Evolutionary conservation across 2,329 filamentous ascomycete genomes (phyloP), one percentile per base, ranked within the genome.

Genomic region (Colletotrichum sidae): DNA sequence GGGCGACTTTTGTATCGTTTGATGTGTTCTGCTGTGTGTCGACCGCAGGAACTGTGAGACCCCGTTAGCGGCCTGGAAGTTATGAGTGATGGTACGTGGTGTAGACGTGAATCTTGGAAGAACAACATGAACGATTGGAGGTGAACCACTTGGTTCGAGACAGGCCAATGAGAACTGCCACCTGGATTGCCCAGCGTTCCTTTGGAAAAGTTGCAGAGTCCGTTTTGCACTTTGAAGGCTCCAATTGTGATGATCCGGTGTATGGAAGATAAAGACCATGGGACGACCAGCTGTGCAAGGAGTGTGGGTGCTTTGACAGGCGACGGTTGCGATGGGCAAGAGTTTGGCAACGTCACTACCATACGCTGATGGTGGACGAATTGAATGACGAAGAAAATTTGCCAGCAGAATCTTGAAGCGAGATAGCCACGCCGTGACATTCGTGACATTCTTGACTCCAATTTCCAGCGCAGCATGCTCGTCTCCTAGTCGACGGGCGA

Each of bases 31-130:
- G 47, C 37, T 39, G 11, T 39, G 11, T 60, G 33, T 46, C 25
- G 53, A 46, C 37, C 51, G 38, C 38, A 58, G 33, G 59, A 52
- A 57, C 63, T 66, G 52, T 61, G 38, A 66, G 25, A 39, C 47
- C 42, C 25, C 39, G 63, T 66, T 47, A 66, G 63, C 63, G 50
- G 15, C 57, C 52, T 44, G 47, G 42, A 62, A 47, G 47, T 39
- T 25, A 25, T 17, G 33, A 50, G 46, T 17, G 15, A 44, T 44
- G 34, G 25, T 25, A n/a, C 12, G 44, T 58, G 53, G 41, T 56
- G 37, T 39, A 41, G 53, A 45, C 25, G 34, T 51, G 25, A n/a
- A 39, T 39, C 45, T 15, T 12, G 35, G 44, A 39, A 50, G 17
- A 6, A 13, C 37, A 39, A 39, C 38, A n/a, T 42, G 42, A 12